Conservation (phyloP, 1,284 basidiomycete species). For the Apiotrichum veenhuisii region DNA sequence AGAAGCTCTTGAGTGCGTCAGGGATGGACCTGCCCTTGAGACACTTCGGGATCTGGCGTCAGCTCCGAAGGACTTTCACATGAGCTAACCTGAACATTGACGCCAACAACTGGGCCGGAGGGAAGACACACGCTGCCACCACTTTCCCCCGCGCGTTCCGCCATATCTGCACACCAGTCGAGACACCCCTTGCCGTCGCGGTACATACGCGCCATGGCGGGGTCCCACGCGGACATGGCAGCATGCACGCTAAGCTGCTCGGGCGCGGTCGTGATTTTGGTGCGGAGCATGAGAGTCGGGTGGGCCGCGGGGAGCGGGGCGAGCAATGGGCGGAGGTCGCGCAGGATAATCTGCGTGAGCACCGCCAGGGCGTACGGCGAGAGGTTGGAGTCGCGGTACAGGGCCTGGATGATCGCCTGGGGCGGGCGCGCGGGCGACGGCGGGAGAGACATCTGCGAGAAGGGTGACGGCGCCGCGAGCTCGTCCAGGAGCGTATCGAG, state of each 20-base stretch:
- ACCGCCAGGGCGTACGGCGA: conserved; percentile 61
- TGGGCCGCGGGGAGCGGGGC: conserved; percentile 58
- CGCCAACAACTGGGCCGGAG: conserved; percentile 51
- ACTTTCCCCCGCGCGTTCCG: conserved; percentile 49
- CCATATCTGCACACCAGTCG: conserved; percentile 58
- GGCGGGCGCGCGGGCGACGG: conserved; percentile 2
- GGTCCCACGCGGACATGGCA: conserved; percentile 70
- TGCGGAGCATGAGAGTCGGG: conserved; percentile 30
- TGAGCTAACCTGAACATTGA: conserved; percentile 58
- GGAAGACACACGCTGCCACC: conserved; percentile 16
- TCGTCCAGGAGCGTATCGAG: conserved; percentile 67
- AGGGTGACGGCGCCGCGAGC: conserved; percentile 64
- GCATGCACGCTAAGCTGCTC: conserved; percentile 59
- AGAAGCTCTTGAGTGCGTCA: conserved; percentile 58
- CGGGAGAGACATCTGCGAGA: conserved; percentile 53
- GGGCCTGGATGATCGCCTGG: conserved; percentile 18
- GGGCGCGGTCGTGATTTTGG: conserved; percentile 41
- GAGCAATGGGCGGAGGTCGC: conserved; percentile 71
- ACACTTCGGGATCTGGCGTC: conserved; percentile 69
- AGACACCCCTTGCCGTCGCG: conserved; percentile 56
- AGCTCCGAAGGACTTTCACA: neutral
- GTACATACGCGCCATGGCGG: conserved; percentile 59
- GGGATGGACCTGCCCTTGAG: conserved; percentile 61
- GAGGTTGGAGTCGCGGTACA: conserved; percentile 39
- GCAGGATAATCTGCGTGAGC: conserved; percentile 76